Evolutionary conservation across 164 flowering plant genomes (phyloP), one percentile per base, ranked within the genome.

Genomic region (Piper longum): DNA sequence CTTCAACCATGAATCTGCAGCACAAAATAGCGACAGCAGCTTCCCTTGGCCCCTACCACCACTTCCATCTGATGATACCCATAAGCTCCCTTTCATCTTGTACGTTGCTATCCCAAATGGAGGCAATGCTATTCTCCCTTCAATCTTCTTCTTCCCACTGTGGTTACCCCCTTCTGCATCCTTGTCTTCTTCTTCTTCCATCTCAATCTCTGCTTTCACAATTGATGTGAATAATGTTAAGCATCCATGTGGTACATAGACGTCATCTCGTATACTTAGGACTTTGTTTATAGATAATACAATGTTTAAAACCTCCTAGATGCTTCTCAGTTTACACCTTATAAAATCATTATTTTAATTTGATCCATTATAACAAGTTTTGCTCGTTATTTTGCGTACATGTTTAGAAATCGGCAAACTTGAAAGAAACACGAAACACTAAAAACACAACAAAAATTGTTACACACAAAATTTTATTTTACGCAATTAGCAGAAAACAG

Each of bases 1-100:
- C 84, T 87, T 93, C 65, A 93, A 75, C 99, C 99, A 93, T 16
- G 99, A 93, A 77, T 90, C 92, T 0, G 97, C 97, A 59, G 87
- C 96, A 58, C 95, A 81, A 48, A 77, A 70, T 43, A 93, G 80
- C 0, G 97, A 84, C 69, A 74, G 41, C 55, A 88, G 57, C 76
- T 82, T 82, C 18, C 88, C 92, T 66, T 80, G 85, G 81, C 88
- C 97, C 76, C 72, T 57, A 0, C 90, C 87, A 18, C 45, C 69
- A 66, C 73, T 74, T 45, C 81, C 78, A 26, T 26, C 36, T 2
- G 36, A 26, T 13, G 87, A 80, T 26, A 81, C 68, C 99, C 99
- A 93, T 58, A 93, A 75, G 57, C 68, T 76, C 16, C 97, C 96
- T 69, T 84, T 90, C 97, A 88, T 85, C 77, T 88, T 93, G 81